These are phyloP conservation scores for Glebionis coronaria DNA, from an alignment of 129 eudicot genomes.

Conservation along the genomic window DNA sequence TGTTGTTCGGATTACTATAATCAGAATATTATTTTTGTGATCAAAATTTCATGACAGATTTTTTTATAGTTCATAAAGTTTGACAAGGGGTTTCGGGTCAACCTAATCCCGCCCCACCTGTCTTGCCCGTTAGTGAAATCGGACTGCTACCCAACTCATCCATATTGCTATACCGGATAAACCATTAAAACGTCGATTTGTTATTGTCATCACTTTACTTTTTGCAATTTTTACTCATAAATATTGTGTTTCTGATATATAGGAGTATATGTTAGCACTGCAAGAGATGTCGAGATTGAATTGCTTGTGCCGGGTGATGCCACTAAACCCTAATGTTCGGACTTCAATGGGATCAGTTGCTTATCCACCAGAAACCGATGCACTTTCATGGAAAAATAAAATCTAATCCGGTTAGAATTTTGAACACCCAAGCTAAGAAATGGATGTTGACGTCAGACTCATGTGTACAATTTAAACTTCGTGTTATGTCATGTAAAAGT, in stretches of 20 bases:
- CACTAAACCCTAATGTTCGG: constrained; percentile 82
- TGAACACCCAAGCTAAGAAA: no score
- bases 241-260: constrained; percentile 17
- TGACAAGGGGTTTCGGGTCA: not conserved
- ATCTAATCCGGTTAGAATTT: no score
- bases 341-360: constrained; percentile 96
- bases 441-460: no score
- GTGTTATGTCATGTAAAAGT: no score
- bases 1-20: not conserved
- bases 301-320: constrained; percentile 89
- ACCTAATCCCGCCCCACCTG: not conserved
- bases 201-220: no score
- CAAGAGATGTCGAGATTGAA: constrained; percentile 94
- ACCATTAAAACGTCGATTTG: not conserved
- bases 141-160: not conserved
- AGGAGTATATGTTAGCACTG: constrained; percentile 69
- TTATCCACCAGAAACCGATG: constrained; percentile 93
- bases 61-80: not conserved
- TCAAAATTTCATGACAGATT: not conserved
- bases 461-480: no score
- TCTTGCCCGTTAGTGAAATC: not conserved
- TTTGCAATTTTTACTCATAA: constrained; percentile 2
- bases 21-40: not conserved
- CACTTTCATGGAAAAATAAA: constrained; percentile 88
- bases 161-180: not conserved